Evolutionary conservation across 2,329 filamentous ascomycete genomes (phyloP), one percentile per base, ranked within the genome.

Genomic region (Penicillium carneum): DNA sequence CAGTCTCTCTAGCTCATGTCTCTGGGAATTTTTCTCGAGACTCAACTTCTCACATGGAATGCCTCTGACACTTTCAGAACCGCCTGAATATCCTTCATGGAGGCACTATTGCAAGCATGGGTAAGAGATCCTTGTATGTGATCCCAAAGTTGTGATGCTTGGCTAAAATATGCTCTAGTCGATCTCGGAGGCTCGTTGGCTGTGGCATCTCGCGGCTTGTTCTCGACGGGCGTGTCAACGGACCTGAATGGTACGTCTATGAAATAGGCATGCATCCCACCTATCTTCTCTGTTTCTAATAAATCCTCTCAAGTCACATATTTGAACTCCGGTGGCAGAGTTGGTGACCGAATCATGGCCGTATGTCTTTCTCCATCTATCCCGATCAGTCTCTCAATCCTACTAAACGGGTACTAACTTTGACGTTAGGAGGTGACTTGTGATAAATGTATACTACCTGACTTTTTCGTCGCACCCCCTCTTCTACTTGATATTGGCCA

Each of bases 171-270:
- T 55, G 29, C 14, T 18, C 14, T 33, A 85, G 86, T 88, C 48
- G 87, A 90, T 67, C 83, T 89, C 0, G 87, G 88, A 4, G 88
- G 88, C 23, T 88, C 86, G 16, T 77, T 90, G 10, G 87, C 87
- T 9, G 85, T 90, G 42, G 88, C 87, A 7, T 89, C 87, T 0
- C 80, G 84, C 36, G 87, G 88, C 0, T 80, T 90, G 1, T 89
- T 86, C 70, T 83, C 87, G 20, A 90, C 87, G 0, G 87, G 87
- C 8, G 87, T 90, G 2, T 88, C 86, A 1, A 90, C 87, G 3
- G 87, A 90, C 74, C 73, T 90, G 10, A 89, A 84, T 65, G 84
- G 83, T 84, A 73, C 52, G 68, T 61, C 6, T 11, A 45, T 23
- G 16, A 29, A 31, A 42, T 26, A 8, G 14, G 20, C 20, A 11